phyloP scores from a whole-genome alignment of 2,329 filamentous ascomycete species.

The Scytalidium sp. region DNA sequence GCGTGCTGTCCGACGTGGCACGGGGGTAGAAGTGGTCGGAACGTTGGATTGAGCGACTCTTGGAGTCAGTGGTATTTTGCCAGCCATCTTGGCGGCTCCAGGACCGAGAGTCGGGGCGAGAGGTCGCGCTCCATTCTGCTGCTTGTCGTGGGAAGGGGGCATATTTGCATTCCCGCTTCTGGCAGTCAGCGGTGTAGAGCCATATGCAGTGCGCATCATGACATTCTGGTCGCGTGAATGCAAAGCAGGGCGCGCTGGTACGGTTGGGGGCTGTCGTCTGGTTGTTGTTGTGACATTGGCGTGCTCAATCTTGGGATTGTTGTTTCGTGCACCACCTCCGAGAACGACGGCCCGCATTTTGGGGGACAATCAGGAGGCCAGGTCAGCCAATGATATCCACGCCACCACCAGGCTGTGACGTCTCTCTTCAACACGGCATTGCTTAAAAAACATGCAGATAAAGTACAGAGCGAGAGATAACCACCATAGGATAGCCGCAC shows the following conservation, averaged over 20 bases:
- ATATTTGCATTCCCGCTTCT: constrained; percentile 29
- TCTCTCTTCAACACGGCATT: too few relatives aligned
- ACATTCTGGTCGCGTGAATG: constrained; percentile 34
- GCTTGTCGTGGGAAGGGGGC: constrained; percentile 47
- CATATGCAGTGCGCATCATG: constrained; percentile 39
- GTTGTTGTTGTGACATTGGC: constrained; percentile 11
- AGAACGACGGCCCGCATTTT: neutral
- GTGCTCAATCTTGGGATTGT: constrained; percentile 11
- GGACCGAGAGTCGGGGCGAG: constrained; percentile 68
- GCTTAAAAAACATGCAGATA: too few relatives aligned
- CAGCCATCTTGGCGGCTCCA: constrained; percentile 50
- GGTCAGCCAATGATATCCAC: neutral
- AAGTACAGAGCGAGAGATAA: too few relatives aligned
- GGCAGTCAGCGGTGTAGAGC: constrained; percentile 15
- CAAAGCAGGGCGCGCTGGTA: constrained; percentile 19
- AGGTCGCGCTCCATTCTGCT: constrained; percentile 42
- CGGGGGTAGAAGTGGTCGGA: constrained; percentile 22
- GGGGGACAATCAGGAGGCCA: neutral
- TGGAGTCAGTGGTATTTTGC: constrained; percentile 55
- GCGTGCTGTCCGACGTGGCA: constrained; percentile 50
- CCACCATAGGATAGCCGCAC: too few relatives aligned
- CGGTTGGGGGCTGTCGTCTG: constrained; percentile 14
- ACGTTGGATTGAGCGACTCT: constrained; percentile 43
- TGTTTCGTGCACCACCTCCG: neutral
- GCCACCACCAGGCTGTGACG: neutral